Evolutionary conservation across 169 alveolate genomes (phyloP).

Genomic region (Amoebophrya sp.): DNA sequence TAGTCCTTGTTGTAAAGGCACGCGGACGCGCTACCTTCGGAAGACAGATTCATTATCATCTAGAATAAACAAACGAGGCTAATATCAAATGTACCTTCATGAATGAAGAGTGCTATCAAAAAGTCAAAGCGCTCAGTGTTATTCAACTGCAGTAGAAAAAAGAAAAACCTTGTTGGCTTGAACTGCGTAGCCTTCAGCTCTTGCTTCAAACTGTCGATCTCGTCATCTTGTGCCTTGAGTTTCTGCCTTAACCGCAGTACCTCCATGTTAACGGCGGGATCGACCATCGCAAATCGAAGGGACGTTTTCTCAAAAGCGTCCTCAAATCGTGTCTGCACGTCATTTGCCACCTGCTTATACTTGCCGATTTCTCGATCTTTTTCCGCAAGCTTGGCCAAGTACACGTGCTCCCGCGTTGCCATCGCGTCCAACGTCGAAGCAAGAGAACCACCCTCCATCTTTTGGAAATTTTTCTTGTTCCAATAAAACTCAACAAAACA

Average conservation of each 20-base stretch:
- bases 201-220: neutral
- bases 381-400: neutral
- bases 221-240: neutral
- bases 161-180: neutral
- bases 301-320: neutral
- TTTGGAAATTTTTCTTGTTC: neutral
- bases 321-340: neutral
- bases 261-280: conserved; percentile 7
- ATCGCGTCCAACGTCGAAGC: neutral
- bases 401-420: neutral
- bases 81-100: no score
- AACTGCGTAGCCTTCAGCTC: neutral
- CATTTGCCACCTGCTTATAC: neutral
- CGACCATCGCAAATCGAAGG: neutral
- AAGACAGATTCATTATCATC: no score
- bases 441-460: no score
- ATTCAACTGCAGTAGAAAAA: neutral
- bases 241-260: conserved; percentile 2
- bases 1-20: no score
- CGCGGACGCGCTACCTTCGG: no score
- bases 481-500: neutral
- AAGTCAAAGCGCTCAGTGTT: no score
- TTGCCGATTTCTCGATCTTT: neutral
- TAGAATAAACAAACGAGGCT: no score
- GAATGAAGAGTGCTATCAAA: no score